Evolutionary conservation across 1,284 basidiomycete genomes (phyloP), one percentile per base, ranked within the genome.

Genomic region (Ganoderma boninense): DNA sequence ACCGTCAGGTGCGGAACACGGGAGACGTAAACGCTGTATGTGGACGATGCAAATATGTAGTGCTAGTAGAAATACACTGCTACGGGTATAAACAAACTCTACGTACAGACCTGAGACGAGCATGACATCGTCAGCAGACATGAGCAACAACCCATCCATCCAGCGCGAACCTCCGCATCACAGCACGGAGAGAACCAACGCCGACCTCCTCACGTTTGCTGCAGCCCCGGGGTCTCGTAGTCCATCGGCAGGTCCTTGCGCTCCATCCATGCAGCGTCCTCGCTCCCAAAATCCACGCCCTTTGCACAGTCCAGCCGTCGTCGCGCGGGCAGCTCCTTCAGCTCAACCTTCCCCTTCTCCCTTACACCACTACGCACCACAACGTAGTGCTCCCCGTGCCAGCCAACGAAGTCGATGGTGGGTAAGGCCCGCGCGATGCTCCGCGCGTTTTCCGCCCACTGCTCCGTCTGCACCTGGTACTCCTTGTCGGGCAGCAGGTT

Each of bases 211-310:
- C 70, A 80, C 64, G 74, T 71, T 70, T 82, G 80, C 74, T 81
- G 80, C 72, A 84, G 73, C 18, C 87, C 87, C 26, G 89, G 86
- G 81, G 87, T 85, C 81, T 91, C 90, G 79, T 90, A 91, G 79
- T 91, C 90, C 80, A 91, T 90, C 68, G 89, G 89, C 18, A 92
- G 87, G 75, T 92, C 89, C 80, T 90, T 91, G 72, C 89, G 82
- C 81, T 92, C 90, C 79, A 91, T 80, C 90, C 90, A 91, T 57
- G 86, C 84, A 42, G 87, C 89, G 77, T 91, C 90, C 42, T 88
- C 87, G 40, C 84, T 84, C 16, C 90, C 90, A 62, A 92, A 79
- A 79, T 92, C 89, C 18, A 91, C 89, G 52, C 89, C 90, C 74
- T 89, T 90, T 65, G 88, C 89, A 76, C 89, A 90, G 77, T 92